Evolutionary conservation across 2,329 filamentous ascomycete species (phyloP), one percentile per base, ranked within the genome.

Genomic region (Fusarium piperis): DNA sequence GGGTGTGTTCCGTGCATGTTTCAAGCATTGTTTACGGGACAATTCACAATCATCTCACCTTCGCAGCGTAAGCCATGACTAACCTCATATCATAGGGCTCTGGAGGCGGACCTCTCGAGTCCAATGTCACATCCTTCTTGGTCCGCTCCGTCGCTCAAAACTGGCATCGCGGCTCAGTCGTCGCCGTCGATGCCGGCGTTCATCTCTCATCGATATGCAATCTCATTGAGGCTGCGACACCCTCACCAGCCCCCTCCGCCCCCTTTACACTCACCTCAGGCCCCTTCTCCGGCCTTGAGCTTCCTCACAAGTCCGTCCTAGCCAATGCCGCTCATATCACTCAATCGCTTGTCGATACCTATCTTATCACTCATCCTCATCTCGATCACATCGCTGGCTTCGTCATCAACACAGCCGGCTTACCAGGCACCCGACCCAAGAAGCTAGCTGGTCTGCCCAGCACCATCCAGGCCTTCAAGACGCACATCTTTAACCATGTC

Each of bases 311-410:
- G 44, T 91, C 88, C 1, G 85, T 93, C 1, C 85, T 89, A 51
- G 92, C 93, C 53, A 98, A 98, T 79, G 95, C 94, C 2, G 88
- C 92, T 4, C 88, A 97, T 79, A 86, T 99, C 55, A 91, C 95
- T 44, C 88, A 92, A 61, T 88, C 92, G 62, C 88, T 98, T 53
- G 89, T 99, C 64, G 94, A 95, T 51, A 93, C 94, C 0, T 96
- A 95, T 78, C 89, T 98, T 68, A 94, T 99, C 76, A 99, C 95
- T 0, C 96, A 99, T 80, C 94, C 96, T n/a, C 96, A 99, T 82
- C 87, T 99, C 1, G 96, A 99, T 78, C 96, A 99, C 81, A 91
- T 98, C 23, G 91, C 93, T 20, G 96, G 93, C 12, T 93, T 98
- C 74, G 93, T 96, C 33, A 92, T 98, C 79, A 98, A 98, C 80